Percentiles rank a stretch among this genome's conserved stretches.
Conservation (phyloP, 2,329 filamentous ascomycete species). For the Colletotrichum tropicicola region DNA sequence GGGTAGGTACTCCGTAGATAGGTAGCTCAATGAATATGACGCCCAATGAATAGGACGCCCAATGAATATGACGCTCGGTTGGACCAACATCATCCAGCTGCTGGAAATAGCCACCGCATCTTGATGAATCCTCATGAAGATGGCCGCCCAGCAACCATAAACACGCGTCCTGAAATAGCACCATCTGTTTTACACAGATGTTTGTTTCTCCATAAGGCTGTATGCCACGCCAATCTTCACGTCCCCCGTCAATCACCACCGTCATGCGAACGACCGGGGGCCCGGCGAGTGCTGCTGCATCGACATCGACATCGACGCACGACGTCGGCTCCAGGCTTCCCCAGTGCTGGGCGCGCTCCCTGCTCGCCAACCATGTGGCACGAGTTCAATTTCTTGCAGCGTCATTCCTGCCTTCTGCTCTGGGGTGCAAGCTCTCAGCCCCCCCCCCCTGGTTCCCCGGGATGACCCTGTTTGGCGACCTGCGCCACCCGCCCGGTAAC, state of each 20-base stretch:
- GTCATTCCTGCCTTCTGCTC: slow-evolving; percentile 6
- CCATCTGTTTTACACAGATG: background rate
- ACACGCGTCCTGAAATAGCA: slow-evolving; percentile 8
- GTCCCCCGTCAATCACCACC: slow-evolving; percentile 19
- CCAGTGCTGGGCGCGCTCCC: background rate
- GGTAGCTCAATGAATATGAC: background rate
- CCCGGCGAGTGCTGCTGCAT: too few relatives aligned
- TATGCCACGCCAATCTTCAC: background rate
- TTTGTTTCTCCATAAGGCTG: slow-evolving; percentile 19
- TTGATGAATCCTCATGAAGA: background rate
- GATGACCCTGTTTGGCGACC: background rate
- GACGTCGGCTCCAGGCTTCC: background rate
- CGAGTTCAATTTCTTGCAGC: slow-evolving; percentile 22
- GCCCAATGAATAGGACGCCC: background rate
- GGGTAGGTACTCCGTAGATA: too few relatives aligned
- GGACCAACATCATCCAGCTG: background rate
- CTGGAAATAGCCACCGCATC: background rate
- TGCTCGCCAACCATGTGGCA: slow-evolving; percentile 8
- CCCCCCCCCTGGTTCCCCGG: background rate
- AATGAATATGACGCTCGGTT: slow-evolving; percentile 17
- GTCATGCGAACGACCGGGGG: slow-evolving; percentile 21
- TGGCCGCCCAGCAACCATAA: too few relatives aligned
- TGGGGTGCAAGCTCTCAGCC: slow-evolving; percentile 7
- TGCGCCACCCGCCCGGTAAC: slow-evolving; percentile 25
- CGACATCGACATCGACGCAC: too few relatives aligned